These are phyloP conservation scores for Dendrobium huoshanense DNA, from an alignment of 106 monocot species.

Conservation along the genomic window DNA sequence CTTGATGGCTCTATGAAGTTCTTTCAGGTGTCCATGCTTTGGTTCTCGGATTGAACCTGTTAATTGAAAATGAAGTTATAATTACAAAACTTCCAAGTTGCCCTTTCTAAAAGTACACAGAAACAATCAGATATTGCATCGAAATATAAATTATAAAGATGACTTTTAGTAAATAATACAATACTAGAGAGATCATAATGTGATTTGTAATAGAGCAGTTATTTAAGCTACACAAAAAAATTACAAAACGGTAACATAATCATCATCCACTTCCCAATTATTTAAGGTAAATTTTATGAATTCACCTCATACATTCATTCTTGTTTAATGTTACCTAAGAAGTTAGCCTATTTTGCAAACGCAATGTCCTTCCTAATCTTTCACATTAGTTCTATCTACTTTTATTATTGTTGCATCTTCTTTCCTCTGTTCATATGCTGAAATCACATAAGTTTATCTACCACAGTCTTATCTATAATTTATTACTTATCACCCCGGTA, in stretches of 20 bases:
- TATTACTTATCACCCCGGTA: no score
- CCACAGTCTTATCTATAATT: background rate
- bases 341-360: no score
- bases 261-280: no score
- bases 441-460: background rate
- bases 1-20: slow-evolving; percentile 84
- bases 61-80: slow-evolving; percentile 10
- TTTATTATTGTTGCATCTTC: no score
- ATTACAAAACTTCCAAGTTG: background rate
- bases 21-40: slow-evolving; percentile 88
- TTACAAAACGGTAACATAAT: background rate
- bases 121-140: background rate
- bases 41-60: slow-evolving; percentile 80
- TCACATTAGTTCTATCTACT: no score
- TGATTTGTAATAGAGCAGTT: no score
- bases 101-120: background rate
- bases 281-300: no score
- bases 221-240: background rate
- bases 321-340: no score
- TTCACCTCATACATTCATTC: no score
- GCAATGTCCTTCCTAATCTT: no score
- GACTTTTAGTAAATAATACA: background rate
- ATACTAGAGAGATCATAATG: background rate
- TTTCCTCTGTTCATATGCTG: no score
- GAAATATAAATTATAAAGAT: background rate